Evolutionary conservation across 768 basidiomycete genomes (phyloP), one percentile per base, ranked within the genome.

Genomic region (Lyophyllum decastes): DNA sequence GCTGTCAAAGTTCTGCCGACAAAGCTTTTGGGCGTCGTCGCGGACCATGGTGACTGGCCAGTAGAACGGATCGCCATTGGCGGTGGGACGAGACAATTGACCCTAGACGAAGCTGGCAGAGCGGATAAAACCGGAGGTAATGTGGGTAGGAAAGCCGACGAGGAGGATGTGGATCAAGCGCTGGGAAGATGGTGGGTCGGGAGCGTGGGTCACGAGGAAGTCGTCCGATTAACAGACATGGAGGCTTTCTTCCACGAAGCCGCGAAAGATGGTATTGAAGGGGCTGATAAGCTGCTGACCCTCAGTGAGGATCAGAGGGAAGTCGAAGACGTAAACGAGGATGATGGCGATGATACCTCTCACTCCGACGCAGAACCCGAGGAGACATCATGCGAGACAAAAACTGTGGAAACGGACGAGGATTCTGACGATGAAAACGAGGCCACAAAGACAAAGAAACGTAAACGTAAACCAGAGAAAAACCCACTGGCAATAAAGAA

Each of bases 31-130:
- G 95, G 95, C 19, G 88, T 95, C 49, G 87, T 98, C 40, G 90
- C 89, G 12, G 92, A 95, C 63, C 95, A 97, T 64, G 93, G 92
- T 4, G 90, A 93, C 58, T 94, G 92, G 73, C 95, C 95, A 6
- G 84, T 98, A 49, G 95, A 98, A 72, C 83, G 93, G 24, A 86
- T 97, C 41, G 85, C 83, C 19, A 75, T 95, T 25, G 82, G 81
- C 11, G 69, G 70, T 47, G 81, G 80, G 11, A 60, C 58, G 11
- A 64, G 66, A 41, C 72, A 73, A 52, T 54, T 76, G 49, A 68
- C 70, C 4, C 61, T 75, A 24, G 73, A 71, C 4, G 52, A 66
- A n/a, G 63, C 63, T 41, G 56, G 40, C n/a, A 17, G 52, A 27
- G 34, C 11, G n/a, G 57, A 47, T 48, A 41, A 48, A 41, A 46